Base-by-base conservation (phyloP, 371 early-diverging fungal genomes). In the Nematocida sp. region DNA sequence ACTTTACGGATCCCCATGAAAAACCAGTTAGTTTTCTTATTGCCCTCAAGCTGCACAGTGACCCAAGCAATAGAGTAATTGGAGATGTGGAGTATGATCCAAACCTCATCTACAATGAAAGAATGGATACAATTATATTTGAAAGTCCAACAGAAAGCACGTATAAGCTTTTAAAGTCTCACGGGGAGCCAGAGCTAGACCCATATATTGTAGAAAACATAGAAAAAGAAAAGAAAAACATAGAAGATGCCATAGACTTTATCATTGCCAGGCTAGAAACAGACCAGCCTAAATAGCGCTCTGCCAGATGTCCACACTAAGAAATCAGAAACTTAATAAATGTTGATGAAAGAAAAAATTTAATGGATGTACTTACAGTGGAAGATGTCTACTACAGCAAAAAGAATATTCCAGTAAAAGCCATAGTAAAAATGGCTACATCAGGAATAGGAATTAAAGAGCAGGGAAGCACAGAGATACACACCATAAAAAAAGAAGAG, bases 401-500 rank as follows among this genome's bases (percentile, higher is more conserved):
- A 36, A 47, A 76, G 28, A 63, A 64, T 32, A 39, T 53, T 30
- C 48, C 53, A n/a, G 40, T 30, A 13, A 55, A 55, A 26, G 66
- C 80, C 11, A 51, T 51, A 13, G 55, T 84, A 28, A 80, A 77
- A 61, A 57, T 84, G 42, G 80, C 81, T 20, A 53, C 56, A 26
- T 71, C 60, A 32, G 81, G 81, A 1, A 79, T 84, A 39, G 80
- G 80, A n/a, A 77, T 84, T 28, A 82, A 82, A 49, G 39, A 20
- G 18, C 28, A 40, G 16, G 36, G 56, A 20, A 50, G 38, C 9
- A 18, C 49, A n/a, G 63, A 80, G 25, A 64, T 77, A 13, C 42
- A 54, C 25, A 77, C 77, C 9, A 66, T 84, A 16, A 53, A 77
- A 33, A 65, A 50, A 59, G 79, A 80, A 26, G 76, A 79, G 23